phyloP scores from a whole-genome alignment of 345 rosid genomes.

The Adansonia digitata region DNA sequence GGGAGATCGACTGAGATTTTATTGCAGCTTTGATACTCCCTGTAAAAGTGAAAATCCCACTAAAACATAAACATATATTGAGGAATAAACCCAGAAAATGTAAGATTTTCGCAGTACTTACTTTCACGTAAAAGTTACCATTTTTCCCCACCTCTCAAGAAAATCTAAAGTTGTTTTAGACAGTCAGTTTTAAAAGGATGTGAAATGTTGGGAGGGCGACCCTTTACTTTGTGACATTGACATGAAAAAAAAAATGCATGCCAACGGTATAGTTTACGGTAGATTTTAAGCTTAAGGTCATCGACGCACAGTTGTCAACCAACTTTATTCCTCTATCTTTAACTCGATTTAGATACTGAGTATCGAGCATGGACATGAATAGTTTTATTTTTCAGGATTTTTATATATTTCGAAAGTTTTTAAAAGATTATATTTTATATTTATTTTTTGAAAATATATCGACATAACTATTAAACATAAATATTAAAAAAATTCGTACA shows the following conservation, averaged over 20 bases:
- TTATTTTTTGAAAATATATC: no score
- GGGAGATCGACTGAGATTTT: background rate
- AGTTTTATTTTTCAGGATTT: no score
- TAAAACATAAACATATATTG: background rate
- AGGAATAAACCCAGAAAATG: background rate
- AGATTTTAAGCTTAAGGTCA: no score
- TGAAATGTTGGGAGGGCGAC: background rate
- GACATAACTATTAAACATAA: no score
- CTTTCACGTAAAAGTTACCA: slow-evolving; percentile 4
- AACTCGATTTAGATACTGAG: no score
- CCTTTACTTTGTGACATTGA: slow-evolving; percentile 19
- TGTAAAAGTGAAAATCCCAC: slow-evolving; percentile 12
- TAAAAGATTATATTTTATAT: no score
- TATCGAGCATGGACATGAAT: no score
- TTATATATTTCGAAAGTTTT: no score
- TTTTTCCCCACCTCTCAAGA: background rate
- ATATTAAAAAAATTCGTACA: no score
- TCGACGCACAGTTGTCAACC: no score
- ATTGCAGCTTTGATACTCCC: slow-evolving; percentile 25
- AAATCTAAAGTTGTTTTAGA: background rate
- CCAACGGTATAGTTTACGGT: no score
- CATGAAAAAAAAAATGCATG: background rate
- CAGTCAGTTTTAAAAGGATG: background rate
- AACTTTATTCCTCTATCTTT: no score
- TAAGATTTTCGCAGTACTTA: slow-evolving; percentile 10